phyloP scores from a whole-genome alignment of 805 yeast genomes.

The Saturnispora hagleri region DNA sequence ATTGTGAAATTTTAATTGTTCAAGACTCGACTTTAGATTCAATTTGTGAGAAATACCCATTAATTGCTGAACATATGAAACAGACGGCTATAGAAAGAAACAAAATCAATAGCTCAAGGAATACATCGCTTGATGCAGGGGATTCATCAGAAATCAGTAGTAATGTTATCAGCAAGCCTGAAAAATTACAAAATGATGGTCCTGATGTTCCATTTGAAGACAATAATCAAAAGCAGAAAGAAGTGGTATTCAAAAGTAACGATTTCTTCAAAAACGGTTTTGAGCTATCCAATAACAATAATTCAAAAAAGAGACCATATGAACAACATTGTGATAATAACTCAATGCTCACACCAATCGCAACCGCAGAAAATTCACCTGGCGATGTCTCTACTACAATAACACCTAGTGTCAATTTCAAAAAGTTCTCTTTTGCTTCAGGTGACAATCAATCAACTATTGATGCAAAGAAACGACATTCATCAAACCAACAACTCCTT shows the following conservation, averaged over 20 bases:
- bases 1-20: constrained; percentile 52
- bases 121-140: not conserved
- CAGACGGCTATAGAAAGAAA: constrained; percentile 49
- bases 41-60: constrained; percentile 51
- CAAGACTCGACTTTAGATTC: constrained; percentile 44
- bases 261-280: not conserved
- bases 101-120: constrained; percentile 20
- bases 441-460: not conserved
- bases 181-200: not conserved
- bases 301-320: not conserved
- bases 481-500: not conserved
- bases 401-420: constrained; percentile 3
- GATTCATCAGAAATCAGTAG: not conserved
- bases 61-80: constrained; percentile 48
- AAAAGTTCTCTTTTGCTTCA: constrained; percentile 6
- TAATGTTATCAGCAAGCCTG: not conserved
- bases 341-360: not conserved
- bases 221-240: not conserved
- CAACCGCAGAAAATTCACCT: not conserved
- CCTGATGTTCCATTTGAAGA: not conserved
- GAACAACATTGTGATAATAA: not conserved
- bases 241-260: not conserved
- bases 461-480: not conserved
- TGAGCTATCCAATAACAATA: not conserved
- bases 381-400: not conserved